Conservation (phyloP, 257 asterid genomes). For the Nicotiana noctiflora region DNA sequence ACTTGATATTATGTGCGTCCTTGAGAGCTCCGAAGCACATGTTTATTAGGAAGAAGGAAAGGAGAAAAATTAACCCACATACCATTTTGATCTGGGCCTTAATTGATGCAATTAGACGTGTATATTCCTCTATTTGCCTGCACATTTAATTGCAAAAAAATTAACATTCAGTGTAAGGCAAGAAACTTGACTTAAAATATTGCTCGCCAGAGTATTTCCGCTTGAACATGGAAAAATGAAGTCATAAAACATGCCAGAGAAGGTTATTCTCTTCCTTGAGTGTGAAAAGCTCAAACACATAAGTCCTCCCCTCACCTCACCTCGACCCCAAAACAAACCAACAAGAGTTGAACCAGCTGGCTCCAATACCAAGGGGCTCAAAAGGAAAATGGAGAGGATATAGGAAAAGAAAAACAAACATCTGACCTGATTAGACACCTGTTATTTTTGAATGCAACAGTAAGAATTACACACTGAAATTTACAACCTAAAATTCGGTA, state of each 20-base stretch:
- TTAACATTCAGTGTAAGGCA: not conserved
- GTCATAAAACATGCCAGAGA: not conserved
- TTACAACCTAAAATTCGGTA: not conserved
- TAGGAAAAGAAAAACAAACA: not conserved
- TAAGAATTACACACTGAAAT: not conserved
- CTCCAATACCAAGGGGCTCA: not conserved
- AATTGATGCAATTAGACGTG: slow-evolving; percentile 62
- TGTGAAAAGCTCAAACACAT: not conserved
- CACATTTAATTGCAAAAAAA: slow-evolving; percentile 7
- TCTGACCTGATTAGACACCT: not conserved
- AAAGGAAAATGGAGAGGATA: not conserved
- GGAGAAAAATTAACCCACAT: not conserved
- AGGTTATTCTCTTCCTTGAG: not conserved
- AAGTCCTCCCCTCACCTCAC: not conserved
- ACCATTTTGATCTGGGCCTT: slow-evolving; percentile 85
- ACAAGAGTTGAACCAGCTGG: not conserved
- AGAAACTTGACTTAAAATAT: not conserved
- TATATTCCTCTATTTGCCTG: slow-evolving; percentile 76
- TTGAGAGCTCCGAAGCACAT: not conserved
- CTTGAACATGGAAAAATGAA: slow-evolving; percentile 1
- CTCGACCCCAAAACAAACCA: not conserved
- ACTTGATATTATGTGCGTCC: not conserved
- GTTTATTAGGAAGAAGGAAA: not conserved
- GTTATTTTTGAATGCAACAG: too few species aligned
- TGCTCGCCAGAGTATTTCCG: not conserved